Percentiles rank a stretch among this genome's conserved stretches.
Conservation (phyloP, 495 filamentous ascomycete species). For the Geopyxis carbonaria region DNA sequence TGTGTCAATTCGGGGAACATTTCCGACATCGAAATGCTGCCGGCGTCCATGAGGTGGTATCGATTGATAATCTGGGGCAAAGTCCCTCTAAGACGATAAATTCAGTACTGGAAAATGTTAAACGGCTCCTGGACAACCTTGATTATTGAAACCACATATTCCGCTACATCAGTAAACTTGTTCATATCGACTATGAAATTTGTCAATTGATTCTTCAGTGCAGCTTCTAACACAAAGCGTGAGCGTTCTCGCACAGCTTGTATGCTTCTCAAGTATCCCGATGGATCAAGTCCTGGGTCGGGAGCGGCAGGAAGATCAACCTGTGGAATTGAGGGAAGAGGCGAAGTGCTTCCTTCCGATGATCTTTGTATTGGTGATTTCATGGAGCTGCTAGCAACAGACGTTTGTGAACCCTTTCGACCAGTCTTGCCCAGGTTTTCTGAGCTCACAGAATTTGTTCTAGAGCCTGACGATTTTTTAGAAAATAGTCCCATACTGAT, state of each 20-base stretch:
- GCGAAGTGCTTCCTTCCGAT: conserved; percentile 29
- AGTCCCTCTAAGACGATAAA: conserved; percentile 50
- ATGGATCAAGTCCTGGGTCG: conserved; percentile 80
- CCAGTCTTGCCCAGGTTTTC: conserved; percentile 32
- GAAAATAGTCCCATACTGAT: conserved; percentile 56
- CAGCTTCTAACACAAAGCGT: conserved; percentile 55
- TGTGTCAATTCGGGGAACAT: conserved; percentile 51
- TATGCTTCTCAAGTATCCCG: conserved; percentile 80
- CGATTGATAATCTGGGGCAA: conserved; percentile 61
- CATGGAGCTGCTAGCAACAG: conserved; percentile 26
- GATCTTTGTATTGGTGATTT: conserved; percentile 21
- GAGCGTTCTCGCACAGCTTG: conserved; percentile 71
- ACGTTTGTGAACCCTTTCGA: conserved; percentile 38
- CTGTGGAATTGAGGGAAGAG: conserved; percentile 28
- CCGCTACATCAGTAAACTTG: conserved; percentile 74
- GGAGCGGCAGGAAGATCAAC: conserved; percentile 68
- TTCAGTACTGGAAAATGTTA: not conserved
- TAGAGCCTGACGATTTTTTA: conserved; percentile 39
- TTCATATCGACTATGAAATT: conserved; percentile 85
- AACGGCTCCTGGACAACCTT: conserved; percentile 64
- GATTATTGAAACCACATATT: conserved; percentile 90
- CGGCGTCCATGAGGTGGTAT: conserved; percentile 80
- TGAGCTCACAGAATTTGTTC: conserved; percentile 33
- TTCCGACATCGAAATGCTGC: conserved; percentile 84
- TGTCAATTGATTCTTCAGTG: conserved; percentile 56